phyloP scores from a whole-genome alignment of 305 asterid species.

The Fraxinus sp. region DNA sequence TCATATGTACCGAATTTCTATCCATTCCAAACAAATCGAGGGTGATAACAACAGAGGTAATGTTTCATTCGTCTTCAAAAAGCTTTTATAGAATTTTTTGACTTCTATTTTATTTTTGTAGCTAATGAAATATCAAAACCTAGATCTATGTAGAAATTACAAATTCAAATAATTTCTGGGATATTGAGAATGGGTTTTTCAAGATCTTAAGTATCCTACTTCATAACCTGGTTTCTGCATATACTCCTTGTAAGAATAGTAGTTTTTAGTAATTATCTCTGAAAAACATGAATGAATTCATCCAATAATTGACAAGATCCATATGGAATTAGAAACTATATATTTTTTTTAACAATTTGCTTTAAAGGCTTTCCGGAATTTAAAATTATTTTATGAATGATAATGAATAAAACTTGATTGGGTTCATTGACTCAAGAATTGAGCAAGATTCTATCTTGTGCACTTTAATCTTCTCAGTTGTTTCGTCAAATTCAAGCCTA shows the following conservation, averaged over 20 bases:
- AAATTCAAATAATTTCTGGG: background rate
- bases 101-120: background rate
- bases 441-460: too few relatives aligned
- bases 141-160: background rate
- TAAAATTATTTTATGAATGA: background rate
- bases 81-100: too few relatives aligned
- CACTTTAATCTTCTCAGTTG: too few relatives aligned
- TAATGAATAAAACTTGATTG: background rate
- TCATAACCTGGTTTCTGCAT: background rate
- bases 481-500: too few relatives aligned
- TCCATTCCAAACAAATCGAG: background rate
- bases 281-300: background rate
- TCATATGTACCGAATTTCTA: background rate
- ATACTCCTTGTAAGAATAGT: background rate
- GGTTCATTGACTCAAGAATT: background rate
- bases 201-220: background rate
- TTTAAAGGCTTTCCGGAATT: background rate
- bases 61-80: background rate
- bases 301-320: background rate
- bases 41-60: background rate
- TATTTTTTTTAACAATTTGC: background rate
- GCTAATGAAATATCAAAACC: background rate
- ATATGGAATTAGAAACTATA: background rate
- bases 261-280: background rate
- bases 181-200: background rate